Evolutionary conservation across 169 alveolate genomes (phyloP).

Genomic region (Plasmodium inui): DNA sequence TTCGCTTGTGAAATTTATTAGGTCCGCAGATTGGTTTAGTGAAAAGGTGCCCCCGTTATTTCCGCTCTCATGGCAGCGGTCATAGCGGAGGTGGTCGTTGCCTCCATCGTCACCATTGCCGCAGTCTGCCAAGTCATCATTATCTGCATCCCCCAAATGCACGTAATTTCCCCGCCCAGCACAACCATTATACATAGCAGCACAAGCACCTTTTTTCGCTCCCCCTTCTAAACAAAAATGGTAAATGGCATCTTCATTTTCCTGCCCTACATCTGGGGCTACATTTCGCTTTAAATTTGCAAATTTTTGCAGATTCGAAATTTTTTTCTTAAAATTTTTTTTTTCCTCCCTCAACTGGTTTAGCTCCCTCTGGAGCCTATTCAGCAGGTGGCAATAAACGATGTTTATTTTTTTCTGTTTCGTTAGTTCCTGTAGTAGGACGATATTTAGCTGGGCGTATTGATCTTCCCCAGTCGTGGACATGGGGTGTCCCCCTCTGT

Average conservation of each 20-base stretch:
- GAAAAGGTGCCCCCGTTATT: conserved; percentile 1
- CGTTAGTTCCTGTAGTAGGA: conserved; percentile 40
- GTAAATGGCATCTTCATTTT: not conserved
- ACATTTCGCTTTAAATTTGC: conserved; percentile 16
- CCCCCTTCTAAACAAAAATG: not conserved
- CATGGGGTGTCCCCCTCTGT: not conserved
- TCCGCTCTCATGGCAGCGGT: not conserved
- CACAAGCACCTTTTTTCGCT: not conserved
- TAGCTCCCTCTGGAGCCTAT: conserved; percentile 31
- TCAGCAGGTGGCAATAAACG: conserved; percentile 50
- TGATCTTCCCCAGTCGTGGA: conserved; percentile 8
- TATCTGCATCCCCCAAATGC: not conserved
- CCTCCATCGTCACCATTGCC: not conserved
- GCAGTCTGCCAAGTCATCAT: not conserved
- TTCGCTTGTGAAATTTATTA: conserved; percentile 22
- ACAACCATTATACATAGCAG: not conserved
- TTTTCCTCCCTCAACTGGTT: conserved; percentile 43
- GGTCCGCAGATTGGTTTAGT: not conserved
- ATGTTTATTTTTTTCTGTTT: conserved; percentile 65
- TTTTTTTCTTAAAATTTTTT: conserved; percentile 53
- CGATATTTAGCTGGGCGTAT: conserved; percentile 37
- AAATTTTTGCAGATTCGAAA: conserved; percentile 12
- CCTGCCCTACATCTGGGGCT: not conserved
- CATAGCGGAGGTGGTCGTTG: not conserved
- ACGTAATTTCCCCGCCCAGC: not conserved